Evolutionary conservation across 2,329 filamentous ascomycete species (phyloP), one percentile per base, ranked within the genome.

Genomic region (Trichophaea hybrida): DNA sequence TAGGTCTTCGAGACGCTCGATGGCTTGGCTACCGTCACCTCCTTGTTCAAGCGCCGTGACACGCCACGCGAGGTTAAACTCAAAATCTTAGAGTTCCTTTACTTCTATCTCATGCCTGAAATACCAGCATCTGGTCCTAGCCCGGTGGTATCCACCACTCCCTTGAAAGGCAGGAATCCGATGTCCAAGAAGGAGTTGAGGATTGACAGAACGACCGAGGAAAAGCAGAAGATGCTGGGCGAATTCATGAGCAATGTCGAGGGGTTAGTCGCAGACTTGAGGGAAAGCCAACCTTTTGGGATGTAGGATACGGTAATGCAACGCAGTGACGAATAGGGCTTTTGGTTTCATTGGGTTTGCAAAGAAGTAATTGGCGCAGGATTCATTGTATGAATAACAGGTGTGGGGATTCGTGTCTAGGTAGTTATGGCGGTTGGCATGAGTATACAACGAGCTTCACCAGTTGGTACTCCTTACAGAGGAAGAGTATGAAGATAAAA

Each of bases 41-140:
- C 86, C 7, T 79, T 97, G 54, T 96, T 97, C 80, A 94, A 94
- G 73, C 86, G 85, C 64, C 83, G 88, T 62, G 82, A 83, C 65
- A 96, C 91, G 2, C 83, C 83, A 31, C 83, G 88, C 63, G 87
- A 91, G 68, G 90, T 97, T 66, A 96, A 95, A 75, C 80, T 95
- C 70, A 93, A 94, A 72, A 81, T 94, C n/a, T 84, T 96, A 67
- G 93, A 97, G 73, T 97, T 97, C 71, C 75, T 98, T 55, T 97
- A 97, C 76, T 97, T 97, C 73, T 98, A 97, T 73, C 83, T 98
- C 67, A 95, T 97, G 85, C 90, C 91, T 55, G 93, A 98, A 74
- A 37, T 24, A n/a, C 24, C 37, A 13, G 35, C 12, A n/a, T 81
- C 80, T 0, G 66, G 60, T 6, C 35, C 53, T 37, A 34, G 33